phyloP scores from a whole-genome alignment of 1,284 basidiomycete genomes.

The Rhodofomes roseus region DNA sequence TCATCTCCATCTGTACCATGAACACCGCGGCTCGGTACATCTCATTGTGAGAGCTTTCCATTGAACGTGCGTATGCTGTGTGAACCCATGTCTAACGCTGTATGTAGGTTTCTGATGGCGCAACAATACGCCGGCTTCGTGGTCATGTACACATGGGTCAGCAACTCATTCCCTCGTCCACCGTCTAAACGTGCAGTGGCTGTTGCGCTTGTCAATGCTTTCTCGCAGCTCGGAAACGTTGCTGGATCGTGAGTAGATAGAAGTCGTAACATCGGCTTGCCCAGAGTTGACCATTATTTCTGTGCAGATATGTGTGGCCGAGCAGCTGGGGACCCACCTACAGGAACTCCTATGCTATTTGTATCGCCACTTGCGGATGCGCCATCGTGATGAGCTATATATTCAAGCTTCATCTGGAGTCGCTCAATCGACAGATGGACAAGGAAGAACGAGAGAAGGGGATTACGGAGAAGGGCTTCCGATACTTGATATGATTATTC shows the following conservation, averaged over 20 bases:
- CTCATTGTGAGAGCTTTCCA: conserved; percentile 51
- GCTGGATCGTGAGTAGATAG: conserved; percentile 48
- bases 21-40: conserved; percentile 66
- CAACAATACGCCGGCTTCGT: conserved; percentile 72
- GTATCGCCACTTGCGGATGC: conserved; percentile 44
- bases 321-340: conserved; percentile 39
- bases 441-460: conserved; percentile 39
- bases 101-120: conserved; percentile 67
- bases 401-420: conserved; percentile 48
- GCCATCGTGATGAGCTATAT: conserved; percentile 51
- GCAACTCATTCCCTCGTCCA: conserved; percentile 63
- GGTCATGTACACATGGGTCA: conserved; percentile 68
- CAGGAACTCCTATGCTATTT: conserved; percentile 43
- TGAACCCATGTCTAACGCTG: not conserved
- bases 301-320: conserved; percentile 37
- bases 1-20: conserved; percentile 71
- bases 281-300: not conserved
- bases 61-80: not conserved
- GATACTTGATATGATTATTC: conserved; percentile 31
- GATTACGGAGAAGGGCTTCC: conserved; percentile 39
- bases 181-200: conserved; percentile 74
- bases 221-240: conserved; percentile 71
- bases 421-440: conserved; percentile 44
- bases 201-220: conserved; percentile 69
- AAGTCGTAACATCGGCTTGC: not conserved